These are phyloP conservation scores for Penicillium olsonii DNA, from an alignment of 2,329 filamentous ascomycete genomes.

Conservation along the genomic window DNA sequence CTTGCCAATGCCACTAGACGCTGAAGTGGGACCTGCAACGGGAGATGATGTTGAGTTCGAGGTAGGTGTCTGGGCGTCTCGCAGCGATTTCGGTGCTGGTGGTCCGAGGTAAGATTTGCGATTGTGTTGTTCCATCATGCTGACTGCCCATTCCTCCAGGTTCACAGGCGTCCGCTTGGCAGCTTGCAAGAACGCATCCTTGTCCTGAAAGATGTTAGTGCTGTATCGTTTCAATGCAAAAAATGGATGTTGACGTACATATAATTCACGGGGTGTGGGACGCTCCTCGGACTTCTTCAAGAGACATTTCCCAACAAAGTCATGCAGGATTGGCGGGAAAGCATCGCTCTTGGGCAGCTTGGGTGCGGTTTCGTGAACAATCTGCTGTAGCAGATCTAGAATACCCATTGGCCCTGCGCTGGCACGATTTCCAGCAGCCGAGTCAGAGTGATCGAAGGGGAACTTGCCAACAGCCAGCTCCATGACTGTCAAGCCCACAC, in stretches of 20 bases:
- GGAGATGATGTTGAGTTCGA: conserved; percentile 53
- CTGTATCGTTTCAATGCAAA: background rate
- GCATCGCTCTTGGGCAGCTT: conserved; percentile 95
- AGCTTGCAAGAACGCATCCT: conserved; percentile 91
- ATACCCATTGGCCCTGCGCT: conserved; percentile 82
- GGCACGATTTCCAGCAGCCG: conserved; percentile 69
- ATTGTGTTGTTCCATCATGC: conserved; percentile 92
- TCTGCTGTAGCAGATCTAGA: conserved; percentile 91
- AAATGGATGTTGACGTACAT: conserved; percentile 58
- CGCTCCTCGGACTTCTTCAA: conserved; percentile 85
- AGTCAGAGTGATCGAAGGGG: conserved; percentile 82
- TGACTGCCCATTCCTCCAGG: conserved; percentile 87
- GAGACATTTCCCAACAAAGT: conserved; percentile 96
- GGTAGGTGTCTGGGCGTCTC: conserved; percentile 43
- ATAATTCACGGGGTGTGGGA: conserved; percentile 90
- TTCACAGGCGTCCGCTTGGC: conserved; percentile 96
- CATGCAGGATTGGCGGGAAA: conserved; percentile 90
- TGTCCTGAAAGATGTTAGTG: conserved; percentile 61
- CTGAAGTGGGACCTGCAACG: conserved; percentile 23
- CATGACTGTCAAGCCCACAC: conserved; percentile 93
- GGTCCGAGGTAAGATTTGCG: conserved; percentile 91
- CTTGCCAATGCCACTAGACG: conserved; percentile 37
- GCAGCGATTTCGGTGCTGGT: conserved; percentile 74
- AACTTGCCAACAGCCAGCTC: conserved; percentile 97
- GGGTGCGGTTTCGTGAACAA: conserved; percentile 93